Percentiles rank a stretch among this genome's conserved stretches.
Conservation (phyloP, 306 rosid species). For the Senna tora region DNA sequence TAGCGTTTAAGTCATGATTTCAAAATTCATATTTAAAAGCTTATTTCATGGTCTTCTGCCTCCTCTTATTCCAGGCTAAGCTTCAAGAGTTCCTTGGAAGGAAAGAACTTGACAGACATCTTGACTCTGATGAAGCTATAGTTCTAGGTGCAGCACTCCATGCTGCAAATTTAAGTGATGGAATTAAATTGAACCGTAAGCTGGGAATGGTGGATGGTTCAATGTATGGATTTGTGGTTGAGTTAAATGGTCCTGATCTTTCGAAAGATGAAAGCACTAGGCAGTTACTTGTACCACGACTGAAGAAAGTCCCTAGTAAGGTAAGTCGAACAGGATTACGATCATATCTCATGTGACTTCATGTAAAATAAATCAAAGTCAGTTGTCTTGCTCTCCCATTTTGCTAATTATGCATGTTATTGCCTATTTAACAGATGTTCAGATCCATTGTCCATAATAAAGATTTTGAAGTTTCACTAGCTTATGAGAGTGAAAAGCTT, state of each 20-base stretch:
- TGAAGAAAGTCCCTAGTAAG: constrained; percentile 95
- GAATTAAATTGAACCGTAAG: constrained; percentile 95
- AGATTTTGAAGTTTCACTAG: constrained; percentile 87
- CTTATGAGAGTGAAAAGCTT: constrained; percentile 75
- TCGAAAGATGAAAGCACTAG: constrained; percentile 72
- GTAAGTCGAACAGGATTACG: constrained; percentile 43
- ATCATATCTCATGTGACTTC: constrained; percentile 37
- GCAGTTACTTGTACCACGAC: constrained; percentile 79
- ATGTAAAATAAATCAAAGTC: constrained; percentile 30
- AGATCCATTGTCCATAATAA: constrained; percentile 77
- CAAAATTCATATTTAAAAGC: constrained; percentile 3
- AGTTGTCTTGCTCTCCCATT: constrained; percentile 19
- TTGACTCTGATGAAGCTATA: constrained; percentile 97
- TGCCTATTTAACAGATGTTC: constrained; percentile 65
- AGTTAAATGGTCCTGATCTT: constrained; percentile 79
- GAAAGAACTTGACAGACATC: constrained; percentile 92
- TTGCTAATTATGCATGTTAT: constrained; percentile 33
- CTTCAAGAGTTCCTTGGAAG: constrained; percentile 95
- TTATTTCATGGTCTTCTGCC: constrained; percentile 24
- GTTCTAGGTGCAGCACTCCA: constrained; percentile 92
- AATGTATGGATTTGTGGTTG: constrained; percentile 75
- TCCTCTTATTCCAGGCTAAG: constrained; percentile 63
- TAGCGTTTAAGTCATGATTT: constrained; percentile 8
- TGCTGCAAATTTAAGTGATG: constrained; percentile 97
- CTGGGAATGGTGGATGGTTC: constrained; percentile 99